Percentiles rank a stretch among this genome's conserved stretches.
These are phyloP conservation scores for Endotrypanum monterogeii DNA, from an alignment of 208 protist genomes.

Conservation along the genomic window DNA sequence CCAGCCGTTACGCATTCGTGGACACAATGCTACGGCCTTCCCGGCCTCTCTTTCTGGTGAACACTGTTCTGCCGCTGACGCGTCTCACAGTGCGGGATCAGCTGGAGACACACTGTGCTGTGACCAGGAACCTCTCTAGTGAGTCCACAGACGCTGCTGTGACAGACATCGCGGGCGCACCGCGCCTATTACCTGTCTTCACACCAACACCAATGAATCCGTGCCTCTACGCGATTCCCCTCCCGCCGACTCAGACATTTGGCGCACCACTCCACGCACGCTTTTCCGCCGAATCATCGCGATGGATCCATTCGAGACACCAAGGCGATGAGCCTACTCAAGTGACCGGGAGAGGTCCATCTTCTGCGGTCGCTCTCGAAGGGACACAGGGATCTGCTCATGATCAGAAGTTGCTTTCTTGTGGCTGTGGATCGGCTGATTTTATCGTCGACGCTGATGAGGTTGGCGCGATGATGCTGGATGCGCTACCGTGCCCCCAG, in stretches of 20 bases:
- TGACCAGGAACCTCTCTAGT: neutral
- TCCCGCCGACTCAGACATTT: constrained; percentile 47
- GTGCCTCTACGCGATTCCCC: constrained; percentile 38
- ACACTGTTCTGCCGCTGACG: constrained; percentile 45
- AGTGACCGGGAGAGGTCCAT: neutral
- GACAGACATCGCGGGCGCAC: neutral
- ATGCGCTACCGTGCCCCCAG: neutral
- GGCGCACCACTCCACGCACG: constrained; percentile 37
- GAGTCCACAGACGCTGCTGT: neutral
- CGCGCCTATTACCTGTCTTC: constrained; percentile 30
- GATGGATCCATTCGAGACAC: neutral
- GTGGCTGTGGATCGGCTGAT: neutral
- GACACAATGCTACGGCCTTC: constrained; percentile 60
- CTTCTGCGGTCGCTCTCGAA: neutral
- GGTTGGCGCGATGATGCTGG: constrained; percentile 7
- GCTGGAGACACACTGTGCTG: constrained; percentile 44
- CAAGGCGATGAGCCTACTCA: neutral
- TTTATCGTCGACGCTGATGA: constrained; percentile 8
- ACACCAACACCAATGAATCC: constrained; percentile 31
- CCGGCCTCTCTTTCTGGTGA: constrained; percentile 52
- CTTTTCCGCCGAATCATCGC: constrained; percentile 39
- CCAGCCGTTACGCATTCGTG: constrained; percentile 49
- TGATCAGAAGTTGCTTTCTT: neutral
- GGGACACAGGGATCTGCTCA: neutral
- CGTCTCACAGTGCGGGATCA: constrained; percentile 68